Percentiles rank a stretch among this genome's conserved stretches.
phyloP scores from a whole-genome alignment of 768 basidiomycete species.

The Gyrodon lividus region DNA sequence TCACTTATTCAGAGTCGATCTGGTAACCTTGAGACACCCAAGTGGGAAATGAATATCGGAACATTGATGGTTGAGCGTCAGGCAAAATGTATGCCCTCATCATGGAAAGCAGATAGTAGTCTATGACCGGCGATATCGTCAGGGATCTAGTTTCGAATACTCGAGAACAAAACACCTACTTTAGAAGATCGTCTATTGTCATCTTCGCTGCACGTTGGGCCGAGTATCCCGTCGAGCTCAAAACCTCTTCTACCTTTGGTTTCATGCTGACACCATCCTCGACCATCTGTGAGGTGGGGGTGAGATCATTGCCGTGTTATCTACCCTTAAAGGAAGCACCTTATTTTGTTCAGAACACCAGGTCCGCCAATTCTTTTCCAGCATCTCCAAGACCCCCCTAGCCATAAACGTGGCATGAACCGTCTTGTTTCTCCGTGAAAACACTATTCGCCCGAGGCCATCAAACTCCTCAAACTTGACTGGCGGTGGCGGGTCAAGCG shows the following conservation, averaged over 20 bases:
- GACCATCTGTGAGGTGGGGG: constrained; percentile 47
- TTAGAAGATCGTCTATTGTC: constrained; percentile 88
- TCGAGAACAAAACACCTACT: constrained; percentile 46
- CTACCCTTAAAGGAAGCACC: constrained; percentile 33
- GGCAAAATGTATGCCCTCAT: constrained; percentile 72
- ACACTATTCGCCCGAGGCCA: constrained; percentile 88
- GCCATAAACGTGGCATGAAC: constrained; percentile 88
- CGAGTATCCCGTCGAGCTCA: constrained; percentile 67
- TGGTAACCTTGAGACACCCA: too few species aligned
- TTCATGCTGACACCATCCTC: constrained; percentile 72
- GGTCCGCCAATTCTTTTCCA: constrained; percentile 90
- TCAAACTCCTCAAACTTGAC: constrained; percentile 98
- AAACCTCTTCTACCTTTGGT: constrained; percentile 66
- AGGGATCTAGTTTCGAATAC: neutral
- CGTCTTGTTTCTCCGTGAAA: constrained; percentile 87
- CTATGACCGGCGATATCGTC: constrained; percentile 35
- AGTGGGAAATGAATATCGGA: too few species aligned
- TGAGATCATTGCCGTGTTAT: neutral
- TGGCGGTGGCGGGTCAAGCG: constrained; percentile 92
- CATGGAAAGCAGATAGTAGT: constrained; percentile 70
- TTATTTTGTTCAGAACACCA: constrained; percentile 83
- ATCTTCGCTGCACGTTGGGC: constrained; percentile 89
- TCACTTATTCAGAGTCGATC: too few species aligned
- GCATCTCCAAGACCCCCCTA: constrained; percentile 91
- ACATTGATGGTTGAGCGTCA: constrained; percentile 24